Evolutionary conservation across 176 grass and related monocot genomes (phyloP), one percentile per base, ranked within the genome.

Genomic region (Zea mays): DNA sequence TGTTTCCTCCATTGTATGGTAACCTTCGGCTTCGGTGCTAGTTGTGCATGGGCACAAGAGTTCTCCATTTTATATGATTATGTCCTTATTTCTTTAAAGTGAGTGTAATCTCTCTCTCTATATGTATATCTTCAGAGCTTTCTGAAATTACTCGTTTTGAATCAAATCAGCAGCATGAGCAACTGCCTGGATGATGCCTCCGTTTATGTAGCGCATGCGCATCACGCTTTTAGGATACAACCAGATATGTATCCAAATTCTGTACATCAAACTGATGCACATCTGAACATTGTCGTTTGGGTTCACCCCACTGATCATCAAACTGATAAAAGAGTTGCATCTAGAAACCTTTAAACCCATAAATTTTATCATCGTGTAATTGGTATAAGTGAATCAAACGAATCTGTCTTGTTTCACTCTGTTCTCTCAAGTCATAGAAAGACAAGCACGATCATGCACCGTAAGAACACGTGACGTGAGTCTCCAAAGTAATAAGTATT

Each of bases 401-500:
- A 84, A 77, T 62, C 5, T 71, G 45, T 44, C 35, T 77, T 43
- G 45, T 5, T 83, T 81, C 74, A 72, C 68, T 75, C 21, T 73
- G 37, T 73, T 55, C 21, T 15, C 52, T 54, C 36, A 62, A 61
- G 6, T 39, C 49, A 50, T 11, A 73, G 20, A 68, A 79, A 88
- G 50, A 67, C 37, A 33, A 72, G 42, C 43, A 79, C 33, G 62
- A 78, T 34, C 27, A 81, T 70, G 20, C 36, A 21, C 20, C 76
- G 84, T 27, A 45, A 56, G 13, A 15, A 41, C 37, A 52, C n/a
- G 43, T 78, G 36, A 52, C n/a, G 43, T 78, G 36, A 72, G 72
- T 60, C 20, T 75, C 62, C 69, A 73, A 61, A 75, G 48, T 59
- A 80, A 57, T 44, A 84, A 86, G 84, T 79, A 93, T 93, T 90